A percentile compares a stretch with the other conserved stretches of the same genome.
Evolutionary conservation across 805 yeast genomes (phyloP).

Genomic region (Saccharomycopsis sp.): DNA sequence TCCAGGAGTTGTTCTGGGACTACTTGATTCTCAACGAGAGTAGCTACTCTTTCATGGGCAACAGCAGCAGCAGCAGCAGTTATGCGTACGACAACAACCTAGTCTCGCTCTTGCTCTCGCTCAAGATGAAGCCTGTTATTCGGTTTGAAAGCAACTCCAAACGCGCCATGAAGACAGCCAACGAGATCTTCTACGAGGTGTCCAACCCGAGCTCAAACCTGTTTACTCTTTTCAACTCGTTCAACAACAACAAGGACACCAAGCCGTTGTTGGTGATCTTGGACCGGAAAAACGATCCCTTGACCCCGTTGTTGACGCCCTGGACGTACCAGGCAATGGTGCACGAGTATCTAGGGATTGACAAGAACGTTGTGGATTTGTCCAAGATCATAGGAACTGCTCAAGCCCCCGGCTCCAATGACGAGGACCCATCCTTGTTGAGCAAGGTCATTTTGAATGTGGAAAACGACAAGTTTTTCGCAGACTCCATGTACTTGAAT

Average conservation of each 20-base stretch:
- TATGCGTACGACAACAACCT: slow-evolving; percentile 24
- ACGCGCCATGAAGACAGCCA: slow-evolving; percentile 58
- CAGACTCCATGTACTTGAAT: slow-evolving; percentile 75
- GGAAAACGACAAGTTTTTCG: slow-evolving; percentile 68
- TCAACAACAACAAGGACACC: slow-evolving; percentile 40
- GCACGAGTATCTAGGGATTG: slow-evolving; percentile 80
- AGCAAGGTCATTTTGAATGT: slow-evolving; percentile 56
- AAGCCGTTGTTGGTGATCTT: slow-evolving; percentile 68
- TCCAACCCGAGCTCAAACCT: slow-evolving; percentile 28
- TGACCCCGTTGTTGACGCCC: slow-evolving; percentile 85
- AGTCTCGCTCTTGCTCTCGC: slow-evolving; percentile 47
- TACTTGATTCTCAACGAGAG: slow-evolving; percentile 57
- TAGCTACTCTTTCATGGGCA: not conserved
- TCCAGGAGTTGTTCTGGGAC: slow-evolving; percentile 81
- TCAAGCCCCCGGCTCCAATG: slow-evolving; percentile 37
- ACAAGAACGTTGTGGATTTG: slow-evolving; percentile 70
- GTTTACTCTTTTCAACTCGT: slow-evolving; percentile 24
- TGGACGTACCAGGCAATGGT: slow-evolving; percentile 99
- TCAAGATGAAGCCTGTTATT: slow-evolving; percentile 70
- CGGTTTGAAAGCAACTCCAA: slow-evolving; percentile 66
- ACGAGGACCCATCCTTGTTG: slow-evolving; percentile 35
- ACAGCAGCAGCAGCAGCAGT: slow-evolving; percentile 7
- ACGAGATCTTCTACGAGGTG: slow-evolving; percentile 51
- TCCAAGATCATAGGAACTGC: too few species aligned
- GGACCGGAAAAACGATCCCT: slow-evolving; percentile 84